Base-by-base conservation (phyloP, 208 protist genomes). In the Strigomonas culicis region DNA sequence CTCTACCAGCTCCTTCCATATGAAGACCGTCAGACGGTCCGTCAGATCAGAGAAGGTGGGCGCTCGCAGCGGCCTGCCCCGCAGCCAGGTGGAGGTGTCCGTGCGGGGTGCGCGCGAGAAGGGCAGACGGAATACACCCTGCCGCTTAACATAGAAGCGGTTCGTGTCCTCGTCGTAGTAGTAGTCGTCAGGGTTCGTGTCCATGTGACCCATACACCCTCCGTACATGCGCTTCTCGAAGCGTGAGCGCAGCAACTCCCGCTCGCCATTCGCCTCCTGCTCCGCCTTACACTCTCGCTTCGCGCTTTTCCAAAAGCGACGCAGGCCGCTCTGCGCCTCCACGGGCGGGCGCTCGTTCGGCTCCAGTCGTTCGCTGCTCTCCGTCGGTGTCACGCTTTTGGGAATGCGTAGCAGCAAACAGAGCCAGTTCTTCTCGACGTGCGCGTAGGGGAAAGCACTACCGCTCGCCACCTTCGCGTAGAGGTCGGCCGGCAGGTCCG, bases 391-490 rank as follows among this genome's bases (percentile, higher is more conserved):
- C 15, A 46, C 10, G 27, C 70, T 60, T 44, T 79, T 72, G 3
- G 62, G 49, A 4, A 64, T 72, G 6, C 77, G 77, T 11, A 90
- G 52, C 2, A 82, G 68, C 19, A 84, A 44, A 47, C 74, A 82
- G 0, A 75, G 74, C 68, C 74, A 82, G 39, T 77, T 77, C 2
- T 81, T 69, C 21, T 78, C 72, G 2, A 86, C 51, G 39, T 77
- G 70, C 19, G 80, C 74, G 50, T 58, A 64, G 2, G 80, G 77
- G 47, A 91, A 58, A n/a, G 70, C 53, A 4, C 69, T 62, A 2
- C 55, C 59, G 24, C 67, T 77, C 28, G 59, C 51, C 11, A 82
- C 71, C 41, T 69, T 75, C 8, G 59, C 55, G 47, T 68, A 79
- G 25, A 87, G 43, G 46, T 75, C 74, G 1, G 66, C 68, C 11